Evolutionary conservation across 2,329 filamentous ascomycete genomes (phyloP).

Genomic region (Emmonsiellopsis sp.): DNA sequence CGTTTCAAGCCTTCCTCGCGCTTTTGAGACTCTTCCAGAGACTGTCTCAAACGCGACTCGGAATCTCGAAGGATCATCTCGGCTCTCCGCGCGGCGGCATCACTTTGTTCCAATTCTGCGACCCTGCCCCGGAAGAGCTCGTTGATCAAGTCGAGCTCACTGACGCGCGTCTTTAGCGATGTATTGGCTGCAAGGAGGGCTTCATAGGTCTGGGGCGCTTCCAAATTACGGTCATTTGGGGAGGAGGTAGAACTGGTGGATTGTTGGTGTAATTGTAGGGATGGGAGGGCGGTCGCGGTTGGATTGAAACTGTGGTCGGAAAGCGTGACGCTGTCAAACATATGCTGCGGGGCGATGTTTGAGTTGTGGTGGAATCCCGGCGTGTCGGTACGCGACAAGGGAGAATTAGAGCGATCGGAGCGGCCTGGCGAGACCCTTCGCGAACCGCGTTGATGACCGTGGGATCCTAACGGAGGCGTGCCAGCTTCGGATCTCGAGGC

Average conservation of each 20-base stretch:
- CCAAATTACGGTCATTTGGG: constrained; percentile 54
- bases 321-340: constrained; percentile 65
- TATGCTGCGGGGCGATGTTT: constrained; percentile 63
- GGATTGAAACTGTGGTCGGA: constrained; percentile 60
- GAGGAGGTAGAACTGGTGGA: constrained; percentile 53
- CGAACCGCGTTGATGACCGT: constrained; percentile 55
- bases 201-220: constrained; percentile 69
- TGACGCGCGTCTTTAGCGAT: constrained; percentile 86
- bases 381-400: constrained; percentile 70
- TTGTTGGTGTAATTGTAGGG: constrained; percentile 45
- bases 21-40: constrained; percentile 66
- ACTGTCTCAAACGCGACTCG: constrained; percentile 47
- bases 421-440: constrained; percentile 65
- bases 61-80: constrained; percentile 47
- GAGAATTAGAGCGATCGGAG: constrained; percentile 66
- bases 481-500: constrained; percentile 48
- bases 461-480: constrained; percentile 46
- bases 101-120: constrained; percentile 65
- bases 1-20: constrained; percentile 76
- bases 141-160: constrained; percentile 91
- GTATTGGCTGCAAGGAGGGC: constrained; percentile 72
- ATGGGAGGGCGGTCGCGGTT: constrained; percentile 41
- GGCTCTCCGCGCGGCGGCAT: constrained; percentile 56
- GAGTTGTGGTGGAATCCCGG: constrained; percentile 61
- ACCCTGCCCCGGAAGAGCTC: constrained; percentile 69